phyloP scores from a whole-genome alignment of 2,329 filamentous ascomycete genomes.

The Pyrenophora tritici-repentis region DNA sequence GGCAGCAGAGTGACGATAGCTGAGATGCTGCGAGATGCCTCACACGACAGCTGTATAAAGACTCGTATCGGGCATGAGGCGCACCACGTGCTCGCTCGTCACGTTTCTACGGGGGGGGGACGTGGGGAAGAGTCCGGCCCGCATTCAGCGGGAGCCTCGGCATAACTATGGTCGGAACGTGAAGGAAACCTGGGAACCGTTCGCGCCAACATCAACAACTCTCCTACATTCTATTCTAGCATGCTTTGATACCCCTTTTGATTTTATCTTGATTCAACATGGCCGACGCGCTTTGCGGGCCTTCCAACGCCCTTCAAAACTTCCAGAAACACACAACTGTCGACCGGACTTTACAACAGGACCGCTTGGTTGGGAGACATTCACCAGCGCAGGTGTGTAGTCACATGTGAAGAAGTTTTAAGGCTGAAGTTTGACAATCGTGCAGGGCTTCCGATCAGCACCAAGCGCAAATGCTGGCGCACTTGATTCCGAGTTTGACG shows the following conservation, averaged over 20 bases:
- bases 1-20: too few relatives aligned
- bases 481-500: slow-evolving; percentile 70
- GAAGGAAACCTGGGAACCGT: background rate
- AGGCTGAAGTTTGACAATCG: slow-evolving; percentile 15
- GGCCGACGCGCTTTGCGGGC: slow-evolving; percentile 73
- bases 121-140: slow-evolving; percentile 10
- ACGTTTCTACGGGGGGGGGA: background rate
- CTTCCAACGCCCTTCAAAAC: slow-evolving; percentile 74
- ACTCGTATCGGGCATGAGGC: too few relatives aligned
- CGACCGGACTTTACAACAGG: slow-evolving; percentile 74
- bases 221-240: slow-evolving; percentile 15
- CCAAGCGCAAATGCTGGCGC: slow-evolving; percentile 58
- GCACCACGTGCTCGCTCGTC: too few relatives aligned
- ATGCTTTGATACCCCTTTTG: slow-evolving; percentile 28
- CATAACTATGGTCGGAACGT: slow-evolving; percentile 17
- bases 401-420: background rate
- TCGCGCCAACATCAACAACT: background rate
- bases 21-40: too few relatives aligned
- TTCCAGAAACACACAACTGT: slow-evolving; percentile 71
- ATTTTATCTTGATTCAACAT: slow-evolving; percentile 47
- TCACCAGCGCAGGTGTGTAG: slow-evolving; percentile 59
- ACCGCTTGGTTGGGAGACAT: slow-evolving; percentile 64
- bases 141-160: slow-evolving; percentile 25
- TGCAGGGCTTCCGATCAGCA: slow-evolving; percentile 65
- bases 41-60: too few relatives aligned